Evolutionary conservation across 305 asterid genomes (phyloP), one percentile per base, ranked within the genome.

Genomic region (Euphrasia arctica): DNA sequence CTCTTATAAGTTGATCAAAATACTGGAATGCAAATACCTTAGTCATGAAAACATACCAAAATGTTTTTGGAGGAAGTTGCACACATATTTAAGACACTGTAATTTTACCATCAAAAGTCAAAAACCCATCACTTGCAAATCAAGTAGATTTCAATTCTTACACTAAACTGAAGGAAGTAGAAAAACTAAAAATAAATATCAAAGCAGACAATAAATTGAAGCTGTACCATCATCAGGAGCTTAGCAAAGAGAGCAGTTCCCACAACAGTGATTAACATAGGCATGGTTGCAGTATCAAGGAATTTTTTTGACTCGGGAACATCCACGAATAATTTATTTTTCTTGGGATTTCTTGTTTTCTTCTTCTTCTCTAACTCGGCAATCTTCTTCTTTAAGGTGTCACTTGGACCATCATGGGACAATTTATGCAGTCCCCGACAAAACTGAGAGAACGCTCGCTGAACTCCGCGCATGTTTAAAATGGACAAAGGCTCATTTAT

Each of bases 221-320:
- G 45, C 5, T 32, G 3, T 83, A 89, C 98, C 98, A 86, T 86
- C 94, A 93, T 88, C 15, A 90, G 77, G 64, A 93, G 83, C 81
- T 93, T 93, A 4, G 94, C 91, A 15, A 85, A 74, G 36, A 85
- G 67, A 22, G 94, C 96, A 69, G 89, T 75, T 42, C 95, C 97
- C 27, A 86, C 92, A 8, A 74, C 91, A 58, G 82, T 83, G 64
- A 88, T 90, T 65, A 88, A 72, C 91, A 87, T 67, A 0, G 98
- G 97, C 96, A 93, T 80, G 43, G 86, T 72, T 59, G 95, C 86
- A 8, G 94, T 82, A 69, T 93, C 98, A 62, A 90, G 92, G 45
- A 59, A 93, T n/a, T 87, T 63, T 72, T 41, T 71, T 50, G 96
- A 83, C 74, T 87, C 97, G 39, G 94, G 92, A 65, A 86, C 94